These are phyloP conservation scores for Paramecium pentaurelia DNA, from an alignment of 73 alveolate genomes.

Conservation along the genomic window DNA sequence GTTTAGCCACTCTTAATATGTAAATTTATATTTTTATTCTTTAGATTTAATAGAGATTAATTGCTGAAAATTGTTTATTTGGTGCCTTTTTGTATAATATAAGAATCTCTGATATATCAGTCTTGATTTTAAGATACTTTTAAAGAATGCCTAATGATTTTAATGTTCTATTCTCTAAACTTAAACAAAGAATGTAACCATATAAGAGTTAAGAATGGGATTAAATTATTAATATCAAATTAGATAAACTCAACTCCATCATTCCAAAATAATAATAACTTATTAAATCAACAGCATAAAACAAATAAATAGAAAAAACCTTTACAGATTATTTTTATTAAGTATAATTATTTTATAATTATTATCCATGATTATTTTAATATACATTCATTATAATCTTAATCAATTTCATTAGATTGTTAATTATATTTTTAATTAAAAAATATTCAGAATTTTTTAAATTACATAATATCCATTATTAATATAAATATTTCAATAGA, in stretches of 20 bases:
- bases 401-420: neutral
- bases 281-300: neutral
- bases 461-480: too few species aligned
- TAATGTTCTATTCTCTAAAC: neutral
- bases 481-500: too few species aligned
- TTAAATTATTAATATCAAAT: neutral
- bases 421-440: too few species aligned
- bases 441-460: neutral
- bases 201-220: neutral
- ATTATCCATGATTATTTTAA: neutral
- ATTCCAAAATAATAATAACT: neutral
- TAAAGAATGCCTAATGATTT: neutral
- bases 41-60: neutral
- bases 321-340: neutral
- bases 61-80: neutral
- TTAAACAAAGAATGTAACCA: neutral
- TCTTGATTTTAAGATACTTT: neutral
- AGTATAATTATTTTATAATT: neutral
- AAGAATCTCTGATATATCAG: neutral
- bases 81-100: neutral
- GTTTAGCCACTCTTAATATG: neutral
- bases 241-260: neutral
- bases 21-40: neutral
- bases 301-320: neutral
- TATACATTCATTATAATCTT: neutral